A percentile compares a stretch with the other conserved stretches of the same genome.
Conservation (phyloP, 2,329 filamentous ascomycete species). For the Colletotrichum euphorbiae region DNA sequence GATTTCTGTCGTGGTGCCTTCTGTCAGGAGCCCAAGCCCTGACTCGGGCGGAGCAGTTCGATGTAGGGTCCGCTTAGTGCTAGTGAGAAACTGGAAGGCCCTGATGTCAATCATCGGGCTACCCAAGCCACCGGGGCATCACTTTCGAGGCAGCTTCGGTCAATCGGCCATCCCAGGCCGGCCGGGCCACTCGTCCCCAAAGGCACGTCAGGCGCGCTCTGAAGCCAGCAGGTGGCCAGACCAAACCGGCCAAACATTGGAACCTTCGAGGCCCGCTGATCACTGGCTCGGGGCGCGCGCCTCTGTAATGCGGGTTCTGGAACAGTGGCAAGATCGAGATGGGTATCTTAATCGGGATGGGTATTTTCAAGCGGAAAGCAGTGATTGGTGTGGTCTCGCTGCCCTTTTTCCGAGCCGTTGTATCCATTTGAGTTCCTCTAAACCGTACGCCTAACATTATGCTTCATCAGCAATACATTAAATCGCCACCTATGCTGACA, state of each 20-base stretch:
- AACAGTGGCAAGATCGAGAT: conserved; percentile 6
- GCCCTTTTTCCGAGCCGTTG: conserved; percentile 38
- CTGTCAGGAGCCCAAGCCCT: conserved; percentile 5
- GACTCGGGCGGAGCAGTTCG: conserved; percentile 18
- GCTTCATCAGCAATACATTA: conserved; percentile 36
- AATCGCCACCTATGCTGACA: conserved; percentile 59
- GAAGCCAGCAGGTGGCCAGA: conserved; percentile 13
- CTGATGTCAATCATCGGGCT: conserved; percentile 31
- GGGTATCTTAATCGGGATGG: conserved; percentile 3
- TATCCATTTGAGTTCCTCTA: conserved; percentile 37
- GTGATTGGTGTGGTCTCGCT: conserved; percentile 35
- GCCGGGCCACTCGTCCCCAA: background rate
- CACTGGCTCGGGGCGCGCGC: conserved; percentile 24
- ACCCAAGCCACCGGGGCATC: conserved; percentile 19
- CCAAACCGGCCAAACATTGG: conserved; percentile 18
- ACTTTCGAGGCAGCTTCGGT: conserved; percentile 17
- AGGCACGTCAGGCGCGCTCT: conserved; percentile 2
- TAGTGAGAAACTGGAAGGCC: conserved; percentile 27
- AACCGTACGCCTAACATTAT: conserved; percentile 41
- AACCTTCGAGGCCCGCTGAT: conserved; percentile 37
- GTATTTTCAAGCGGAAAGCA: conserved; percentile 39
- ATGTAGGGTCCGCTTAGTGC: conserved; percentile 3
- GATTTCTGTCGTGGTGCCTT: background rate
- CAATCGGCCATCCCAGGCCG: conserved; percentile 8
- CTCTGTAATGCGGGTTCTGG: background rate